These are phyloP conservation scores for Amylostereum areolatum DNA, from an alignment of 1,284 basidiomycete genomes.

Conservation along the genomic window DNA sequence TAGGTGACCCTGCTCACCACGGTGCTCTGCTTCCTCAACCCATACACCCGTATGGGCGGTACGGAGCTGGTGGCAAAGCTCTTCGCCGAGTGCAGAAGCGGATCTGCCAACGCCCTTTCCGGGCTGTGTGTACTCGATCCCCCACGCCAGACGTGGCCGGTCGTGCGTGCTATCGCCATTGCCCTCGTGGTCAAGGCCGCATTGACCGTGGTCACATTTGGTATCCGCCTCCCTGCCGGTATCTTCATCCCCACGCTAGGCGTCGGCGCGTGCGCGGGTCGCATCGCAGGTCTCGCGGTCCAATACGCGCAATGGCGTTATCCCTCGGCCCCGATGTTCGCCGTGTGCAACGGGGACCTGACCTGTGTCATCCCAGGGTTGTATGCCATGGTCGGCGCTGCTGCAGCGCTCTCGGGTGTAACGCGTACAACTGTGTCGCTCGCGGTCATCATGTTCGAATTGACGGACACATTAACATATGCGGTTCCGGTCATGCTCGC, in stretches of 20 bases:
- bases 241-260: constrained; percentile 97
- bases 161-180: constrained; percentile 62
- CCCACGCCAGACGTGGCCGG: constrained; percentile 58
- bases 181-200: constrained; percentile 81
- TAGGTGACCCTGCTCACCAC: constrained; percentile 78
- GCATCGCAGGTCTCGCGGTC: constrained; percentile 81
- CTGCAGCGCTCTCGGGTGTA: constrained; percentile 83
- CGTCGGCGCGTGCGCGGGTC: constrained; percentile 93
- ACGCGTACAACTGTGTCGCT: constrained; percentile 89
- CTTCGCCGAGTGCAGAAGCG: constrained; percentile 78
- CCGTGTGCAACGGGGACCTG: constrained; percentile 55
- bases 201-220: constrained; percentile 89
- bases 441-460: constrained; percentile 96
- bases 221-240: constrained; percentile 90
- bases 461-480: constrained; percentile 92
- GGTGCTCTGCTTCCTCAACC: constrained; percentile 80
- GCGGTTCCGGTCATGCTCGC: constrained; percentile 92
- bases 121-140: constrained; percentile 71
- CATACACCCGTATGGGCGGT: constrained; percentile 89
- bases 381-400: constrained; percentile 92
- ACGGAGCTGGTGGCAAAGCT: constrained; percentile 91
- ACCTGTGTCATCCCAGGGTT: constrained; percentile 79
- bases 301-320: constrained; percentile 73
- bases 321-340: constrained; percentile 61
- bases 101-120: constrained; percentile 48